Conservation (phyloP, 495 filamentous ascomycete genomes). For the Aspergillus asperescens region DNA sequence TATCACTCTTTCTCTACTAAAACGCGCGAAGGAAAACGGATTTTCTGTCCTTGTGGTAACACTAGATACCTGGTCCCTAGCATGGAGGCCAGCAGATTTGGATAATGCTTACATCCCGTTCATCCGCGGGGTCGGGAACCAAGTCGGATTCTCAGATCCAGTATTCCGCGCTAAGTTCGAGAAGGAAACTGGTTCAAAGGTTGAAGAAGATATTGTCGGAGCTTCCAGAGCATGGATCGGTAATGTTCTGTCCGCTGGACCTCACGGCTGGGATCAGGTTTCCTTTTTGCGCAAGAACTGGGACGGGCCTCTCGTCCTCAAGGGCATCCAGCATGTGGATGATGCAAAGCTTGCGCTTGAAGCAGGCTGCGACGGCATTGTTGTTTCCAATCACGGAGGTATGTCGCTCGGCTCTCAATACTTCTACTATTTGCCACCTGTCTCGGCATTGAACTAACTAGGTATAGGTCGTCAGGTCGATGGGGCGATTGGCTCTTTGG, state of each 20-base stretch:
- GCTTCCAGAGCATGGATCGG: slow-evolving; percentile 47
- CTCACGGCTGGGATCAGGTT: slow-evolving; percentile 57
- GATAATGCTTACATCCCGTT: slow-evolving; percentile 56
- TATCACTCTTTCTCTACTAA: slow-evolving; percentile 54
- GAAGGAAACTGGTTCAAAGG: slow-evolving; percentile 37
- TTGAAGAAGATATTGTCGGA: slow-evolving; percentile 46
- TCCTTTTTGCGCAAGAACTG: slow-evolving; percentile 50
- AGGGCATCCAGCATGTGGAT: slow-evolving; percentile 47
- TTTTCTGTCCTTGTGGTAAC: slow-evolving; percentile 45
- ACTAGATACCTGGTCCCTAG: slow-evolving; percentile 40
- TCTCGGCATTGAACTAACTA: background rate
- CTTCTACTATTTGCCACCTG: background rate
- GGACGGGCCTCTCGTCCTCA: slow-evolving; percentile 54
- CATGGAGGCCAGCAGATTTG: slow-evolving; percentile 57
- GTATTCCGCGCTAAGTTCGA: slow-evolving; percentile 55
- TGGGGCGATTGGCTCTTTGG: slow-evolving; percentile 58
- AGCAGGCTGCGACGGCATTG: slow-evolving; percentile 47
- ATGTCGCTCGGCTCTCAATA: slow-evolving; percentile 11
- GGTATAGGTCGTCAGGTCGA: slow-evolving; percentile 56
- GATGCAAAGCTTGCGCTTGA: slow-evolving; percentile 46
- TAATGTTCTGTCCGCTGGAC: slow-evolving; percentile 44
- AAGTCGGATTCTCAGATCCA: slow-evolving; percentile 51
- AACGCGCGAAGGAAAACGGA: slow-evolving; percentile 52
- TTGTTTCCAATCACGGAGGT: slow-evolving; percentile 53
- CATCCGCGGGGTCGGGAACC: slow-evolving; percentile 39